Base-by-base conservation (phyloP, 2,329 filamentous ascomycete genomes). In the Colletotrichum cuscutae region DNA sequence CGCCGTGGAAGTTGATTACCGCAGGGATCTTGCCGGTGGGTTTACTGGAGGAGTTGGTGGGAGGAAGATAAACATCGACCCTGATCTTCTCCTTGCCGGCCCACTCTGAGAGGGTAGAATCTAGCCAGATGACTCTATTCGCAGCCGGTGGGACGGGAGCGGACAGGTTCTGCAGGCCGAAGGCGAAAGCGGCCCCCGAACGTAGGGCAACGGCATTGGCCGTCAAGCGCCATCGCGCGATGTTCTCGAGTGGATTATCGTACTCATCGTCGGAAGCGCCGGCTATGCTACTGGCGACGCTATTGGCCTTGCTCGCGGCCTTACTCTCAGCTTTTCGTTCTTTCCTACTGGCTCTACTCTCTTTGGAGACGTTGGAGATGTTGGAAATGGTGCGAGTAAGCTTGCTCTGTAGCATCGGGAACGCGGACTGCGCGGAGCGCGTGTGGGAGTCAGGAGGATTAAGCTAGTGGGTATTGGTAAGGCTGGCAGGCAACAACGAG, bases 1-100 rank as follows among this genome's bases (percentile, higher is more conserved):
- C 91, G 30, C 91, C 91, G 77, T 93, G 91, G 77, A 91, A 91
- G 78, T 92, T 91, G 76, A 93, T 85, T 77, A 77, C 26, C 78
- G 77, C 58, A 79, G 79, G 52, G 81, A 81, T 52, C 35, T 67
- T 53, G 46, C 62, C 56, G 15, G 59, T 30, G 28, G 49, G 30
- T 13, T 22, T 42, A 5, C 68, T 15, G 30, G 57, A 2, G 19
- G 67, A 71, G 22, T 84, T 65, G 11, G 52, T 61, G 19, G 71
- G 71, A 30, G 71, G 81, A 26, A 80, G 80, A 83, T 84, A 84
- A 54, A 89, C 84, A 79, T 89, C 87, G 30, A 87, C 82, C 75
- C 82, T 83, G 77, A 86, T 84, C 76, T 82, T 84, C 32, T 80
- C 78, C 35, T 77, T 79, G 35, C 81, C 84, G 61, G 79, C 79